Base-by-base conservation (phyloP, 2,329 filamentous ascomycete species). In the Trichophyton benhamiae region DNA sequence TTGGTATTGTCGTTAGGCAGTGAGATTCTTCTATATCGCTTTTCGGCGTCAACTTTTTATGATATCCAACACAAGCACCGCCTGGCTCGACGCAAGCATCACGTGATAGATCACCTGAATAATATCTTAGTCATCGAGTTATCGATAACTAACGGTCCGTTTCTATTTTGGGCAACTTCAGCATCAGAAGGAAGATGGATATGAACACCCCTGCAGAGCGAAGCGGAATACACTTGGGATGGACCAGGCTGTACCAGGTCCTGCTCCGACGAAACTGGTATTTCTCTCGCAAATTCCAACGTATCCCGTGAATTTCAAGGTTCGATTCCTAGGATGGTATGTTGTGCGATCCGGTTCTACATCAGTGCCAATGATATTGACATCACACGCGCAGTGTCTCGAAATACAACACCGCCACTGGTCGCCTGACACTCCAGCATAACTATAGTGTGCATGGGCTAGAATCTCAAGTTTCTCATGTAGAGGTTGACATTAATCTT, bases 251-350 rank as follows among this genome's bases (percentile, higher is more conserved):
- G 74, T 72, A 69, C 74, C 71, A 64, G 83, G 81, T 7, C 87
- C 88, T 30, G 76, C 83, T 36, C 55, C 55, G 33, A 86, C 85
- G 22, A 78, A 76, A 62, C 77, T 86, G 46, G 83, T 86, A 63
- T 83, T 90, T 63, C 78, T 92, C 60, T 83, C 82, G 13, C 77
- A 82, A 61, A 75, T 91, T 13, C 76, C 80, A 2, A 69, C 70
- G 58, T 76, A 77, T 57, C 70, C 76, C n/a, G 65, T 76, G 13
- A 82, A 83, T 46, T 82, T 84, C n/a, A 97, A 97, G 76, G 87
- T 96, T 63, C 86, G 92, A 64, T 95, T 97, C 73, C 76, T 97
- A 58, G 91, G 90, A 74, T 96, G 91, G 92, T 96, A 80, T 76
- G 84, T 76, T 38, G 27, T 13, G 5, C 13, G 42, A 11, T 8